Conservation (phyloP, 257 asterid species). For the Solanum piurae region DNA sequence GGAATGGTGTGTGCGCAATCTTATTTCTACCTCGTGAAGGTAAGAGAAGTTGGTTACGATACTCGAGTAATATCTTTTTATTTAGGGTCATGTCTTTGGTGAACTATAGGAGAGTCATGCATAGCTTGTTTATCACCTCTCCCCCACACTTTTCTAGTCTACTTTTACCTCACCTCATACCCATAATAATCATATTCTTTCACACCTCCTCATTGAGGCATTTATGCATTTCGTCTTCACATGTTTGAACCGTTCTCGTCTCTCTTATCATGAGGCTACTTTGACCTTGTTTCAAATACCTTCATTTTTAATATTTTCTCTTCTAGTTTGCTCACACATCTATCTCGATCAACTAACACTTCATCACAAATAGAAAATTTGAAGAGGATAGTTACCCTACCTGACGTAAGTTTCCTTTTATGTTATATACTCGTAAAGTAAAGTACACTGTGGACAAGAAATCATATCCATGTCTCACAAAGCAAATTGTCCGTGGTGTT, state of each 20-base stretch:
- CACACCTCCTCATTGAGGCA: background rate
- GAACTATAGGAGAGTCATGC: background rate
- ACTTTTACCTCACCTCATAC: background rate
- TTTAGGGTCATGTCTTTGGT: background rate
- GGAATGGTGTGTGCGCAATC: background rate
- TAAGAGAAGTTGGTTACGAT: background rate
- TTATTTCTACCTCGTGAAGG: background rate
- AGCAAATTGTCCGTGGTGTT: background rate
- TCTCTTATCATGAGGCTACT: background rate
- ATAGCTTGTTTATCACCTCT: background rate
- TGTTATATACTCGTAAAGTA: background rate
- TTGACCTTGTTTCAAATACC: background rate
- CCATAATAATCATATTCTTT: background rate
- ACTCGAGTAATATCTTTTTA: background rate
- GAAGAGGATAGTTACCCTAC: background rate
- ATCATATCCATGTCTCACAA: background rate
- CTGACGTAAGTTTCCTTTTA: background rate
- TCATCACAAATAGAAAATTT: background rate
- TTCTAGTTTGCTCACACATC: background rate
- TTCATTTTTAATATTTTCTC: background rate
- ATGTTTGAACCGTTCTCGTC: background rate
- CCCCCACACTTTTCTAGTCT: background rate
- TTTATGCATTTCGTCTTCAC: background rate
- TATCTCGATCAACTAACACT: background rate
- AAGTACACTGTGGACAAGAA: background rate